Evolutionary conservation across 2,329 filamentous ascomycete genomes (phyloP).

Genomic region (Sclerotinia trifoliorum): DNA sequence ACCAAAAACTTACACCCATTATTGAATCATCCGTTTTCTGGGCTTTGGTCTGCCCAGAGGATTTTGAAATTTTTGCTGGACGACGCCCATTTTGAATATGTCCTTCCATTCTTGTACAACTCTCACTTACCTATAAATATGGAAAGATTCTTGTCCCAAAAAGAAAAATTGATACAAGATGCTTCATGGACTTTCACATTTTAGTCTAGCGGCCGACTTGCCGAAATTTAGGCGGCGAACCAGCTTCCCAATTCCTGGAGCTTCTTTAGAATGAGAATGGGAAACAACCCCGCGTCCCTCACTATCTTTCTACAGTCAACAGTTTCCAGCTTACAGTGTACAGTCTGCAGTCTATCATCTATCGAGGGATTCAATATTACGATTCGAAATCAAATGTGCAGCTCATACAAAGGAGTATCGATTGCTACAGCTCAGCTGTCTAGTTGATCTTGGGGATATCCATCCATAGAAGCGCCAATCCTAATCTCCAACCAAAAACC

Average conservation of each 20-base stretch:
- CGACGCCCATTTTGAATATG: constrained; percentile 5
- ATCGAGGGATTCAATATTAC: constrained; percentile 2
- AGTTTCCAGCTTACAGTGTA: too few relatives aligned
- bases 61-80: constrained; percentile 14
- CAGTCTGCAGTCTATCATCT: neutral
- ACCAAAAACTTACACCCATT: constrained; percentile 33
- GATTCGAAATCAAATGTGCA: constrained; percentile 21
- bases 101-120: neutral
- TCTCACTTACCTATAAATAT: neutral
- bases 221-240: constrained; percentile 17
- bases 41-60: constrained; percentile 14
- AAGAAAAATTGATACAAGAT: neutral
- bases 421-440: constrained; percentile 22
- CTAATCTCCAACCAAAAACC: neutral
- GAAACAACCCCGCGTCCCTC: constrained; percentile 19
- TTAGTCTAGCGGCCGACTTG: constrained; percentile 5
- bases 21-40: constrained; percentile 46
- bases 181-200: neutral
- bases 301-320: neutral
- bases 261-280: constrained; percentile 6
- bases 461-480: neutral
- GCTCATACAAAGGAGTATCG: constrained; percentile 8
- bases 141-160: neutral
- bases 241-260: neutral
- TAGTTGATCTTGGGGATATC: constrained; percentile 8